Percentiles rank a stretch among this genome's conserved stretches.
Evolutionary conservation across 2,329 filamentous ascomycete species (phyloP).

Genomic region (Penicillium sp.): DNA sequence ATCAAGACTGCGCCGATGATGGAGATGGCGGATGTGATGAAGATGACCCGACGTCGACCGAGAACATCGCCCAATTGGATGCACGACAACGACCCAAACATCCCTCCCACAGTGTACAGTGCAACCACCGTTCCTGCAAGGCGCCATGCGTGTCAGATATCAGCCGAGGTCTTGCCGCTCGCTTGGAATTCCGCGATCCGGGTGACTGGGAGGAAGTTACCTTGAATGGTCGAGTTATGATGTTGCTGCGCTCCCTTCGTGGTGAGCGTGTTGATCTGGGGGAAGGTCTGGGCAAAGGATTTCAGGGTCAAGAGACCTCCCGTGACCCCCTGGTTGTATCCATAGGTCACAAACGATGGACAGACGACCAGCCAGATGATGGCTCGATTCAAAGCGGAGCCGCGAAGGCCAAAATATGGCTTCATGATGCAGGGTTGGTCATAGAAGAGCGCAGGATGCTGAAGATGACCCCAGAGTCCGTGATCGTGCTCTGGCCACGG

Average conservation of each 20-base stretch:
- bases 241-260: constrained; percentile 43
- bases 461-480: no score
- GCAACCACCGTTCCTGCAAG: constrained; percentile 43
- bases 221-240: constrained; percentile 46
- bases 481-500: constrained; percentile 2
- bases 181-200: background rate
- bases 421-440: no score
- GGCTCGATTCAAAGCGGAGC: constrained; percentile 21
- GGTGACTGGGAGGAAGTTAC: constrained; percentile 9
- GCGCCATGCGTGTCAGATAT: background rate
- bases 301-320: constrained; percentile 45
- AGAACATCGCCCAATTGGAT: constrained; percentile 47
- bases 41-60: constrained; percentile 47
- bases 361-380: constrained; percentile 24
- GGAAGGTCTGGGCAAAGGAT: constrained; percentile 40
- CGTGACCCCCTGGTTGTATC: constrained; percentile 54
- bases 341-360: constrained; percentile 48
- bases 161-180: no score
- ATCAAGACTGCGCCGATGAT: constrained; percentile 47
- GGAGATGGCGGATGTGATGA: constrained; percentile 41
- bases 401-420: constrained; percentile 23
- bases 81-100: constrained; percentile 48
- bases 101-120: constrained; percentile 47
- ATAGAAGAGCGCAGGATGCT: no score
- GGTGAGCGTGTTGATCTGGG: constrained; percentile 50